Percentiles rank a stretch among this genome's conserved stretches.
These are phyloP conservation scores for Monilinia laxa DNA, from an alignment of 2,329 filamentous ascomycete genomes.

Conservation along the genomic window DNA sequence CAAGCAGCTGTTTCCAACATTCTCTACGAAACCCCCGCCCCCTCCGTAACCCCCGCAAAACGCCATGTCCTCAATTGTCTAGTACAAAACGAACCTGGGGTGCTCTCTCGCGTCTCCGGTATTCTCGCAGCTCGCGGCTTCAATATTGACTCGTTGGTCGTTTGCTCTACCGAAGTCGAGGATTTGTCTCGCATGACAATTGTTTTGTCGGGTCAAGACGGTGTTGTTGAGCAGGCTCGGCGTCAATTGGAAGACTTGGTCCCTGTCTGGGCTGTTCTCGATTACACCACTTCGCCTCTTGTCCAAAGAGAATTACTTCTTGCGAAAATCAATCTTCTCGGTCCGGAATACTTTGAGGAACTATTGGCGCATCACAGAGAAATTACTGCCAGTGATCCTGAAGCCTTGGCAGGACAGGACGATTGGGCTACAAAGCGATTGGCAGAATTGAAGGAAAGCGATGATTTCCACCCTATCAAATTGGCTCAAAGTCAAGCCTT, in stretches of 20 bases:
- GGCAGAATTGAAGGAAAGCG: conserved; percentile 31
- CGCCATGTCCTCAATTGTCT: conserved; percentile 97
- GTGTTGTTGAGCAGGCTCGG: conserved; percentile 94
- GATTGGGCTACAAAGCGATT: conserved; percentile 41
- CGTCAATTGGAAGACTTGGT: conserved; percentile 95
- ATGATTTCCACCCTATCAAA: conserved; percentile 86
- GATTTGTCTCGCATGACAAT: conserved; percentile 99
- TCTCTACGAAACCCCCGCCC: conserved; percentile 93
- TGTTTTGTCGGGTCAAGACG: conserved; percentile 92
- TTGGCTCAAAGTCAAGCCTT: conserved; percentile 84
- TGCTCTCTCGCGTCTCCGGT: conserved; percentile 91
- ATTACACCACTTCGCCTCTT: conserved; percentile 89
- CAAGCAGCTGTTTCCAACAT: conserved; percentile 97
- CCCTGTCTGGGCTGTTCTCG: conserved; percentile 95
- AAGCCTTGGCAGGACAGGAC: conserved; percentile 42
- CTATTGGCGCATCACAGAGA: conserved; percentile 93
- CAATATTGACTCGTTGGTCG: conserved; percentile 98
- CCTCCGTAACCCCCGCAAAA: conserved; percentile 80
- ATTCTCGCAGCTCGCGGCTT: conserved; percentile 95
- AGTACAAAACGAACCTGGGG: conserved; percentile 97
- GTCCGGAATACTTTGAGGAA: conserved; percentile 98
- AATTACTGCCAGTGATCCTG: conserved; percentile 58
- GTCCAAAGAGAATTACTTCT: conserved; percentile 95
- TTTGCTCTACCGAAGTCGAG: conserved; percentile 96
- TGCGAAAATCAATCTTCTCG: conserved; percentile 94